These are phyloP conservation scores for Tulasnella sp. DNA, from an alignment of 768 basidiomycete genomes.

Conservation along the genomic window DNA sequence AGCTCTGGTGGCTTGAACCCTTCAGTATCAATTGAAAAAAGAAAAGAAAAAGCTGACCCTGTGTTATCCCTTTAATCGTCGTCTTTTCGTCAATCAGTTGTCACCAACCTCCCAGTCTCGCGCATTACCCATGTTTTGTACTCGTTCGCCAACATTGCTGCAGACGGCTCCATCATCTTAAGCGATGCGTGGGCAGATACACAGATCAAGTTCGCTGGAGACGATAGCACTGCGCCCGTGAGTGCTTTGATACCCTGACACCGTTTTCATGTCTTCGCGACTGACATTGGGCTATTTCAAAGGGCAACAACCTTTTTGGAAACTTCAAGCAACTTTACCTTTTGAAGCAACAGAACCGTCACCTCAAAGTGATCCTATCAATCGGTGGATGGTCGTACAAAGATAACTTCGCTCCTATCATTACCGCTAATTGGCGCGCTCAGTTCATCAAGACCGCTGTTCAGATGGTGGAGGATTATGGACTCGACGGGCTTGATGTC, in stretches of 20 bases:
- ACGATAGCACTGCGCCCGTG: conserved; percentile 82
- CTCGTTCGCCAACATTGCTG: conserved; percentile 80
- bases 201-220: conserved; percentile 90
- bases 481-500: conserved; percentile 81
- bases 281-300: background rate
- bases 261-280: background rate
- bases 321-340: conserved; percentile 90
- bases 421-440: conserved; percentile 49
- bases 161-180: conserved; percentile 83
- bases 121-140: conserved; percentile 60
- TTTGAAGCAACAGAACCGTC: conserved; percentile 66
- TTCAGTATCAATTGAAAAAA: too few species aligned
- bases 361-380: conserved; percentile 45
- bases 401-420: conserved; percentile 71
- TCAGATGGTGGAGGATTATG: conserved; percentile 75
- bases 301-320: conserved; percentile 80
- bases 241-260: conserved; percentile 9
- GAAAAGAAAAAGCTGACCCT: too few species aligned
- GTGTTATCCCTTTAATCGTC: too few species aligned
- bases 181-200: conserved; percentile 93
- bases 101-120: background rate
- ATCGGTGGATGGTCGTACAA: conserved; percentile 97
- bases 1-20: too few species aligned
- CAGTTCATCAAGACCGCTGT: conserved; percentile 74
- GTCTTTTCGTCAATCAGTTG: background rate